These are phyloP conservation scores for Hydrangea macrophylla DNA, from an alignment of 148 eudicot genomes.

Conservation along the genomic window DNA sequence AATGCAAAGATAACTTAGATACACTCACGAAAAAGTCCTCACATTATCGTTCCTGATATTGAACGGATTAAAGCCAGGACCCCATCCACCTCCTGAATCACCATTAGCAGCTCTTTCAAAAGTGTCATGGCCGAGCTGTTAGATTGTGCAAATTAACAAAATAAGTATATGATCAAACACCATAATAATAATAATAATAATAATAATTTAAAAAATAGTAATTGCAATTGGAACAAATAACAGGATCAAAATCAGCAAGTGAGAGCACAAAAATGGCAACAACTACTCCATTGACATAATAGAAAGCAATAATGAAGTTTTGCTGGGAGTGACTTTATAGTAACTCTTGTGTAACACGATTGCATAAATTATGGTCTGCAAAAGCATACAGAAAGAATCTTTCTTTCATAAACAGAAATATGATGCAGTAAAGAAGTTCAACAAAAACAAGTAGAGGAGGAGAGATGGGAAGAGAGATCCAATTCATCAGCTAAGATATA, in stretches of 20 bases:
- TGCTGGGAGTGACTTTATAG: background rate
- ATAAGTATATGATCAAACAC: too few relatives aligned
- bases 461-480: too few relatives aligned
- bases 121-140: constrained; percentile 75
- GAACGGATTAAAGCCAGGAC: constrained; percentile 46
- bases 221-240: background rate
- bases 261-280: background rate
- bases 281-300: background rate
- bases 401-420: too few relatives aligned
- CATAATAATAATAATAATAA: background rate
- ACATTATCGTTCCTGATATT: constrained; percentile 65
- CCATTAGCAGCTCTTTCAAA: constrained; percentile 46
- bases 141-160: constrained; percentile 11
- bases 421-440: too few relatives aligned
- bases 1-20: background rate
- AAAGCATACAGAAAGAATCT: too few relatives aligned
- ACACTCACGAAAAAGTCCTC: constrained; percentile 26
- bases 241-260: background rate
- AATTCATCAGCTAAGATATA: too few relatives aligned
- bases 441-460: too few relatives aligned
- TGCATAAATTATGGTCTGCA: too few relatives aligned
- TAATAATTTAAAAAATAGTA: background rate
- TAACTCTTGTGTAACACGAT: too few relatives aligned
- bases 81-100: constrained; percentile 46
- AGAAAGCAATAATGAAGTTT: too few relatives aligned